A percentile compares a stretch with the other conserved stretches of the same genome.
Evolutionary conservation across 352 stramenopile species (phyloP).

Genomic region (Phytopythium aichiense): DNA sequence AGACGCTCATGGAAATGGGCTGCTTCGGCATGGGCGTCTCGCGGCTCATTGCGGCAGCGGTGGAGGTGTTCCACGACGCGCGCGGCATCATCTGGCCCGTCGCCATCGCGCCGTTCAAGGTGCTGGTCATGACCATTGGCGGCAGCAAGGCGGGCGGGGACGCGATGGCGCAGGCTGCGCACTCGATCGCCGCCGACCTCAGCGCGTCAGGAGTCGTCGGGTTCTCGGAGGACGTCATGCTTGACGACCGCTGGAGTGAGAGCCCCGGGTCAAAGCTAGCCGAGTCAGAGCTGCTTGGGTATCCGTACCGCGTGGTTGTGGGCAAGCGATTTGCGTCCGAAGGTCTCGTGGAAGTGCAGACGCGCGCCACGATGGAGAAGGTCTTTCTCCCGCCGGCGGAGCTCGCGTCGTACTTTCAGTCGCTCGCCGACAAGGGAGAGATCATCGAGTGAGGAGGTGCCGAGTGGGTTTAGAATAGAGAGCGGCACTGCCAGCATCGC

Average conservation of each 20-base stretch:
- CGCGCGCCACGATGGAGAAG: slow-evolving; percentile 60
- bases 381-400: slow-evolving; percentile 44
- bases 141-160: slow-evolving; percentile 47
- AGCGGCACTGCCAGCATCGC: too few species aligned
- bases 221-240: slow-evolving; percentile 57
- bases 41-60: slow-evolving; percentile 71
- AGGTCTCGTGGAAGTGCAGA: slow-evolving; percentile 74
- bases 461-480: slow-evolving; percentile 4
- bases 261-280: slow-evolving; percentile 76
- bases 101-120: slow-evolving; percentile 78
- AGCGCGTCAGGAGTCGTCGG: slow-evolving; percentile 25
- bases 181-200: slow-evolving; percentile 49
- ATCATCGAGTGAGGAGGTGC: slow-evolving; percentile 4
- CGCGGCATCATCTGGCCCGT: slow-evolving; percentile 79
- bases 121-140: slow-evolving; percentile 74
- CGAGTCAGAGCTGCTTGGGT: slow-evolving; percentile 84
- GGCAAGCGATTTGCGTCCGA: slow-evolving; percentile 76
- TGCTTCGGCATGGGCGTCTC: slow-evolving; percentile 87
- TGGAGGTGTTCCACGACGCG: slow-evolving; percentile 77
- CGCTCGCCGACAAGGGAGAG: slow-evolving; percentile 6
- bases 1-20: slow-evolving; percentile 80
- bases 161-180: slow-evolving; percentile 34
- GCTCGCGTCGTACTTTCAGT: slow-evolving; percentile 34
- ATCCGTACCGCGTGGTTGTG: slow-evolving; percentile 81
- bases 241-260: slow-evolving; percentile 83